A percentile compares a stretch with the other conserved stretches of the same genome.
Evolutionary conservation across 2,329 filamentous ascomycete species (phyloP).

Genomic region (Myriosclerotinia curreyana): DNA sequence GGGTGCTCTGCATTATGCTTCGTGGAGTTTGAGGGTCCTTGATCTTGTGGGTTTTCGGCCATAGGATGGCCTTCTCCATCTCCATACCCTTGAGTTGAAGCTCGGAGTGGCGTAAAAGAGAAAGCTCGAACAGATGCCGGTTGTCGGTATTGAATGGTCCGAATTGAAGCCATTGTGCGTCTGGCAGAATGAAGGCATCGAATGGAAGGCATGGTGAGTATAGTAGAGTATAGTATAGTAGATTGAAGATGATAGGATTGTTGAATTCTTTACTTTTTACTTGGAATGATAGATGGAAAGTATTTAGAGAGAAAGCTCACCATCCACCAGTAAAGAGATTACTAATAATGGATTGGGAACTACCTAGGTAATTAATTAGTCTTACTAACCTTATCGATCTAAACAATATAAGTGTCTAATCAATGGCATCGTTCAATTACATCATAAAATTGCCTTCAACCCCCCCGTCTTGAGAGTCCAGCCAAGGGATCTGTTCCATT

Average conservation of each 20-base stretch:
- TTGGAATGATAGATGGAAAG: neutral
- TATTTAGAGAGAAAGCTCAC: neutral
- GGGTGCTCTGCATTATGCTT: conserved; percentile 45
- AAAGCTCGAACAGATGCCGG: conserved; percentile 25
- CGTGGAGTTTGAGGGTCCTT: conserved; percentile 38
- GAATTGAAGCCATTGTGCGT: neutral
- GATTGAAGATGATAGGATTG: neutral
- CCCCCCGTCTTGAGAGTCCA: neutral
- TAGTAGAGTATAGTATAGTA: neutral
- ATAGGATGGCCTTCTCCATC: conserved; percentile 42
- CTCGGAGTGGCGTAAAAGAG: conserved; percentile 25
- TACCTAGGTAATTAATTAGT: neutral
- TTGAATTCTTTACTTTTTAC: neutral
- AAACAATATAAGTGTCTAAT: neutral
- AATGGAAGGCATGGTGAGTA: conserved; percentile 6
- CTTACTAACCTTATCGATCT: neutral
- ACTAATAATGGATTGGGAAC: neutral
- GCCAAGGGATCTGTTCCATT: neutral
- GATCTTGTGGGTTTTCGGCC: conserved; percentile 41
- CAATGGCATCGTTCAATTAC: too few relatives aligned
- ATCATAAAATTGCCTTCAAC: neutral
- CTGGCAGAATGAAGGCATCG: neutral
- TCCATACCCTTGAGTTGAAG: conserved; percentile 42
- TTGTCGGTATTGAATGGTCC: conserved; percentile 22
- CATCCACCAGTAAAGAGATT: neutral